Percentiles rank a stretch among this genome's conserved stretches.
Evolutionary conservation across 1,284 basidiomycete species (phyloP).

Genomic region (Ustilago nuda): DNA sequence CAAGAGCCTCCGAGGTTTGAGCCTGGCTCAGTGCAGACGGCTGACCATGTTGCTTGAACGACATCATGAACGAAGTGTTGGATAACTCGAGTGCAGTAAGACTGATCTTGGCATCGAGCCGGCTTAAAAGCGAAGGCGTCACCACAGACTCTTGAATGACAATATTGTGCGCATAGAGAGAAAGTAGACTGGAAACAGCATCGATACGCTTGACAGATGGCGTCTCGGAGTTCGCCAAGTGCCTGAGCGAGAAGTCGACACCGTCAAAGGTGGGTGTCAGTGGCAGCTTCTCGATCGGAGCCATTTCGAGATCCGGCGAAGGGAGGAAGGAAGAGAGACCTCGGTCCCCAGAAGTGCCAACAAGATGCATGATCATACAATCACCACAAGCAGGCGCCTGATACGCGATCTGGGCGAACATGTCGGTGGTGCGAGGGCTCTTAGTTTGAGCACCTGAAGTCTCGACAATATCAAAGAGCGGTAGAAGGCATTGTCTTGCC

Average conservation of each 20-base stretch:
- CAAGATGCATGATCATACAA: slow-evolving; percentile 25
- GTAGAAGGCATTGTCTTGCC: slow-evolving; percentile 10
- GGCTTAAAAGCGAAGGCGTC: slow-evolving; percentile 11
- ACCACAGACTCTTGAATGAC: slow-evolving; percentile 12
- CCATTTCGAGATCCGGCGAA: slow-evolving; percentile 5
- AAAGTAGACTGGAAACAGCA: slow-evolving; percentile 8
- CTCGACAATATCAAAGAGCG: background rate
- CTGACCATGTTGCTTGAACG: slow-evolving; percentile 20
- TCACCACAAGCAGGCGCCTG: slow-evolving; percentile 19
- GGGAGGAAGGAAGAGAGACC: slow-evolving; percentile 32
- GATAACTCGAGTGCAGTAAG: slow-evolving; percentile 18
- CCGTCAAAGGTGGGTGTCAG: slow-evolving; percentile 1
- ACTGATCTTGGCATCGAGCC: background rate
- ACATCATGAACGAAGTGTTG: slow-evolving; percentile 14
- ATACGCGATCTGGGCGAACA: slow-evolving; percentile 9
- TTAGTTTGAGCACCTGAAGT: background rate
- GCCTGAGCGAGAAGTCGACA: slow-evolving; percentile 15
- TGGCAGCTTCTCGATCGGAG: slow-evolving; percentile 4
- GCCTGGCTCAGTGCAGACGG: background rate
- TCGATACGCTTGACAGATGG: slow-evolving; percentile 5
- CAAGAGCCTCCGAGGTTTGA: no score
- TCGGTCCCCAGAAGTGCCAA: slow-evolving; percentile 8
- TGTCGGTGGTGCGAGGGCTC: slow-evolving; percentile 7
- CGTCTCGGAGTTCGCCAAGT: background rate
- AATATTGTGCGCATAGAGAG: slow-evolving; percentile 27